phyloP scores from a whole-genome alignment of 2,329 filamentous ascomycete species.

The Tolypocladium guangdongense region DNA sequence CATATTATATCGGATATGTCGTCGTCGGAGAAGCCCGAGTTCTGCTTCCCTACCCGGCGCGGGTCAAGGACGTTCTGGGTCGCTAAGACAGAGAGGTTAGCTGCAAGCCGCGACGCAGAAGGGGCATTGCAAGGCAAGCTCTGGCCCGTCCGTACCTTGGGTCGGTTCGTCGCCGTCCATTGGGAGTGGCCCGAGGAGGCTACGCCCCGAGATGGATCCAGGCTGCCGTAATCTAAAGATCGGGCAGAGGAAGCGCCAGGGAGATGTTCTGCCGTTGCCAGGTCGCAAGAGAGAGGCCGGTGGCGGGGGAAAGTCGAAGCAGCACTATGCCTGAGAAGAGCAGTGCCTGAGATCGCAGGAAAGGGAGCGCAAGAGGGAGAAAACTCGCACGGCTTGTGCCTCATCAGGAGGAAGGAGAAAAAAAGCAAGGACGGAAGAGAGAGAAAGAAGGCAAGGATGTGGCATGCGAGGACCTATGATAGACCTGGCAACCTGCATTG shows the following conservation, averaged over 20 bases:
- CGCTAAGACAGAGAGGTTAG: conserved; percentile 4
- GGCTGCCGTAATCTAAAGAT: background rate
- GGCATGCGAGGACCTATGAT: background rate
- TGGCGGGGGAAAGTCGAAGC: background rate
- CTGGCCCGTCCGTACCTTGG: conserved; percentile 21
- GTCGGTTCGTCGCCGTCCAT: conserved; percentile 35
- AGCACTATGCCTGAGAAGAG: background rate
- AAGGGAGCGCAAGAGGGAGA: background rate
- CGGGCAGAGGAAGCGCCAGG: background rate
- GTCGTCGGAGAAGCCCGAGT: conserved; percentile 70
- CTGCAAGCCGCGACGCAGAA: background rate
- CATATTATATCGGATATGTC: conserved; percentile 85
- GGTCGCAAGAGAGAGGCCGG: background rate
- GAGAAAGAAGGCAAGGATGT: background rate
- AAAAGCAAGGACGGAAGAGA: background rate
- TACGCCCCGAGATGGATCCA: background rate
- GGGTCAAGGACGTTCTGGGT: conserved; percentile 55
- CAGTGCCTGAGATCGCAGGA: background rate
- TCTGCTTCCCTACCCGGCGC: conserved; percentile 65
- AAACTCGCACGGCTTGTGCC: background rate
- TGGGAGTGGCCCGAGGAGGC: conserved; percentile 18
- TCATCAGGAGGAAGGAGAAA: background rate
- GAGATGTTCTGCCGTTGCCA: background rate
- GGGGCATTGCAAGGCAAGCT: background rate
- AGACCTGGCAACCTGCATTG: background rate